Conservation (phyloP, 2,329 filamentous ascomycete species). For the Diaporthe capsici region DNA sequence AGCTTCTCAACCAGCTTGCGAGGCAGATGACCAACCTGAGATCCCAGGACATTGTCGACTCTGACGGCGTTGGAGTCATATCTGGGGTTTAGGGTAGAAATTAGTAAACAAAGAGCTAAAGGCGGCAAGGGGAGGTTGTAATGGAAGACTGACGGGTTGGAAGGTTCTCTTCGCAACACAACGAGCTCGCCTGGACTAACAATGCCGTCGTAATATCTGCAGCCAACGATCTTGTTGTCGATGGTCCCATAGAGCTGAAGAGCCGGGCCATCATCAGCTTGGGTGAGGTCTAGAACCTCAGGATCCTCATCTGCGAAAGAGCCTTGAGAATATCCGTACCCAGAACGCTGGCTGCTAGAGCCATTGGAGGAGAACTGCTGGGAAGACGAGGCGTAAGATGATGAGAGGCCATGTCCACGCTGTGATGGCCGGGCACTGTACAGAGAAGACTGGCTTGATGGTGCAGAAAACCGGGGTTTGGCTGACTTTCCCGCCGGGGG, state of each 20-base stretch:
- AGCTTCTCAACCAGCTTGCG: slow-evolving; percentile 77
- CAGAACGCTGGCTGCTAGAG: slow-evolving; percentile 6
- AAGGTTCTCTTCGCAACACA: slow-evolving; percentile 70
- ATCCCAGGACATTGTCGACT: slow-evolving; percentile 80
- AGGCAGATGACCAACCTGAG: slow-evolving; percentile 85
- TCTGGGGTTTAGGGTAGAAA: slow-evolving; percentile 27
- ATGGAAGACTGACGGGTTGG: slow-evolving; percentile 59
- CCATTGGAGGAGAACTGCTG: slow-evolving; percentile 2
- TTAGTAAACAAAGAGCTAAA: background rate
- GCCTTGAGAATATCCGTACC: slow-evolving; percentile 7
- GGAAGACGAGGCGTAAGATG: background rate
- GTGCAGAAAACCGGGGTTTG: slow-evolving; percentile 45
- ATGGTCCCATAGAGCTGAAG: slow-evolving; percentile 64
- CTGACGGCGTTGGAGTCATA: slow-evolving; percentile 84
- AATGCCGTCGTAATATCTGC: slow-evolving; percentile 69
- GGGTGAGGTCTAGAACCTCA: slow-evolving; percentile 60
- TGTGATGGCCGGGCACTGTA: background rate
- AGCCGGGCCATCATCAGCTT: slow-evolving; percentile 56
- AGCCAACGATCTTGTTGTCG: slow-evolving; percentile 71
- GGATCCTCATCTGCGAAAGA: slow-evolving; percentile 52
- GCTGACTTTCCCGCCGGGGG: slow-evolving; percentile 28
- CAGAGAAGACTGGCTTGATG: slow-evolving; percentile 39
- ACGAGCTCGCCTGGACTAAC: slow-evolving; percentile 72
- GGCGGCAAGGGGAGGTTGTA: background rate
- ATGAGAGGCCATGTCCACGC: background rate